These are phyloP conservation scores for Rhizophagus clarus DNA, from an alignment of 192 early-diverging fungal genomes.

Conservation along the genomic window DNA sequence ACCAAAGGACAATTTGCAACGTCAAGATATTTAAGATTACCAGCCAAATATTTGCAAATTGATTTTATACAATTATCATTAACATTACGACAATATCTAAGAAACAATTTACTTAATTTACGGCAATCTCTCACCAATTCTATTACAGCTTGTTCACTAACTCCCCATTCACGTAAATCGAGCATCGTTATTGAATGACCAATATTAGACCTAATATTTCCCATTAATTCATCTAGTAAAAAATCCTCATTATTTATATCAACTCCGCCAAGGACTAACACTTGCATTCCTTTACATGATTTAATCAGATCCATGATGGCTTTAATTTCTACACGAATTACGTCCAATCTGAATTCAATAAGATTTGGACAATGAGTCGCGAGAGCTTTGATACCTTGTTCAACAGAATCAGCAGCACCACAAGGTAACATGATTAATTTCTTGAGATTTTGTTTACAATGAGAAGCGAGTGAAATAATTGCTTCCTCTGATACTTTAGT, in stretches of 20 bases:
- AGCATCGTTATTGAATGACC: not conserved
- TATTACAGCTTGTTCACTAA: constrained; percentile 10
- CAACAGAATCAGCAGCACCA: constrained; percentile 26
- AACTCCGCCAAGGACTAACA: constrained; percentile 23
- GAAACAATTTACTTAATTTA: constrained; percentile 9
- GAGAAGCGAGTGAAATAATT: constrained; percentile 9
- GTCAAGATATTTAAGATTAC: constrained; percentile 17
- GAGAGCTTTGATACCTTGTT: constrained; percentile 16
- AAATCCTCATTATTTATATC: constrained; percentile 22
- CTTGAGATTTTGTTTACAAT: constrained; percentile 18
- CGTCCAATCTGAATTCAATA: constrained; percentile 19
- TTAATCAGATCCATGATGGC: constrained; percentile 18
- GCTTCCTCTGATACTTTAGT: constrained; percentile 26
- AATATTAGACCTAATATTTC: constrained; percentile 7
- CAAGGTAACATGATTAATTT: constrained; percentile 26
- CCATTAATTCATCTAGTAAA: constrained; percentile 15
- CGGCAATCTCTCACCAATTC: not conserved
- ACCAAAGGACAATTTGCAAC: constrained; percentile 19
- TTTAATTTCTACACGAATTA: constrained; percentile 27
- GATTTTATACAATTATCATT: constrained; percentile 18
- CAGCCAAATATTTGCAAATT: constrained; percentile 14
- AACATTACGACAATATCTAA: constrained; percentile 27
- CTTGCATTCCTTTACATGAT: constrained; percentile 16
- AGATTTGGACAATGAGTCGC: constrained; percentile 22
- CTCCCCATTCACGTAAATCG: constrained; percentile 13